phyloP scores from a whole-genome alignment of 305 asterid species.

The Fraxinus nigra region DNA sequence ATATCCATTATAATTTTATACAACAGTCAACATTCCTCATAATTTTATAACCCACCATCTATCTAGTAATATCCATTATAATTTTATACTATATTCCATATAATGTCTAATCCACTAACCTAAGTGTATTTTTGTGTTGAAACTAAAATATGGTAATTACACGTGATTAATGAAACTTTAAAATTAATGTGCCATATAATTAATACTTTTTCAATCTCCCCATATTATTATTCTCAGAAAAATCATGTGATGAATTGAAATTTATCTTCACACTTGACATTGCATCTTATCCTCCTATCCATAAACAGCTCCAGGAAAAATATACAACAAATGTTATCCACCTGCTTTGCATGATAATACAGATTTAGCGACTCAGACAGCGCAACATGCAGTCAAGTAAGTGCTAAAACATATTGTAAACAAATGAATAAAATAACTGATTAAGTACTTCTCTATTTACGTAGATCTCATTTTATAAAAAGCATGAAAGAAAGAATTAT shows the following conservation, averaged over 20 bases:
- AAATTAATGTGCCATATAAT: background rate
- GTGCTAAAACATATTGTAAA: background rate
- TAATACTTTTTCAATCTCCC: background rate
- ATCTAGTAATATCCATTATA: background rate
- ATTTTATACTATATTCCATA: background rate
- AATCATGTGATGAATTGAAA: background rate
- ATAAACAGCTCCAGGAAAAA: background rate
- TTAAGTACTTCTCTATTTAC: background rate
- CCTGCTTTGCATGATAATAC: background rate
- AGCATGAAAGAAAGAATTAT: background rate
- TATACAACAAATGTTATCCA: background rate
- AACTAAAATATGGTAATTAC: background rate
- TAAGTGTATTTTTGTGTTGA: background rate
- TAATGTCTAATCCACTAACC: background rate
- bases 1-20: no score
- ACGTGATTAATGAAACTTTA: background rate
- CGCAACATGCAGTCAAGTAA: background rate
- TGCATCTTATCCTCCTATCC: background rate
- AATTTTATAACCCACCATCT: background rate
- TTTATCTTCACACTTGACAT: background rate
- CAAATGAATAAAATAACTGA: background rate
- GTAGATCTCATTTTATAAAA: background rate
- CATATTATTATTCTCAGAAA: background rate
- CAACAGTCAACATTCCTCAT: no score
- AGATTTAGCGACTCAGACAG: background rate